A percentile compares a stretch with the other conserved stretches of the same genome.
Conservation (phyloP, 805 yeast genomes). For the Ogataea ganodermae region DNA sequence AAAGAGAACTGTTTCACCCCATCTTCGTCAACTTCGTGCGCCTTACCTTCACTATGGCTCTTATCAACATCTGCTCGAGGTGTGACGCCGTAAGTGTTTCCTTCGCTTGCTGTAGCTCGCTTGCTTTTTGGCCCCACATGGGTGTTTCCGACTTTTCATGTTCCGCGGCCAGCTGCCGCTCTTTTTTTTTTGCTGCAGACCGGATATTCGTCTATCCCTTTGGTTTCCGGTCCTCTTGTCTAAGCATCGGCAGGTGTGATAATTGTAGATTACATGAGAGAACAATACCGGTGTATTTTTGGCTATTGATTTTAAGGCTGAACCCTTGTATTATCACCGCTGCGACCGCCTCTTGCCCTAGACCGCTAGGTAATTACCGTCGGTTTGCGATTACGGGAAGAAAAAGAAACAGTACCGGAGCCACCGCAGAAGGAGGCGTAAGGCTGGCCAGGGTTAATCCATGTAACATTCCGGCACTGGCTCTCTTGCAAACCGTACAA, state of each 20-base stretch:
- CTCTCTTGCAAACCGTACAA: background rate
- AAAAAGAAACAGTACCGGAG: conserved; percentile 1
- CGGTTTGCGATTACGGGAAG: conserved; percentile 9
- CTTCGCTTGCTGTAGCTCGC: background rate
- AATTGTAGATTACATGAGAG: background rate
- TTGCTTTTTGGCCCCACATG: background rate
- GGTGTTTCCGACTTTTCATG: background rate
- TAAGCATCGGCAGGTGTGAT: background rate
- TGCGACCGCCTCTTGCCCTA: background rate
- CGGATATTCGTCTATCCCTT: background rate
- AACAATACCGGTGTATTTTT: background rate
- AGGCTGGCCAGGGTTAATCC: background rate
- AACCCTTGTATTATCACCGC: background rate
- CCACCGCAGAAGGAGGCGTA: background rate
- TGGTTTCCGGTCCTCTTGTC: background rate
- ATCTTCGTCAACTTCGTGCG: background rate
- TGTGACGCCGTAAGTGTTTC: background rate
- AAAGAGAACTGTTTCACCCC: background rate
- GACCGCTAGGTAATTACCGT: background rate
- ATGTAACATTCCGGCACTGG: background rate
- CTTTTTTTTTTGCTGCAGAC: background rate
- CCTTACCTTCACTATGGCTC: background rate
- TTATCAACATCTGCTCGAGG: background rate
- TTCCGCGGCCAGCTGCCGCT: conserved; percentile 1
- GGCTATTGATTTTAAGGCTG: background rate